Evolutionary conservation across 2,329 filamentous ascomycete species (phyloP).

Genomic region (Metarhizium brunneum): DNA sequence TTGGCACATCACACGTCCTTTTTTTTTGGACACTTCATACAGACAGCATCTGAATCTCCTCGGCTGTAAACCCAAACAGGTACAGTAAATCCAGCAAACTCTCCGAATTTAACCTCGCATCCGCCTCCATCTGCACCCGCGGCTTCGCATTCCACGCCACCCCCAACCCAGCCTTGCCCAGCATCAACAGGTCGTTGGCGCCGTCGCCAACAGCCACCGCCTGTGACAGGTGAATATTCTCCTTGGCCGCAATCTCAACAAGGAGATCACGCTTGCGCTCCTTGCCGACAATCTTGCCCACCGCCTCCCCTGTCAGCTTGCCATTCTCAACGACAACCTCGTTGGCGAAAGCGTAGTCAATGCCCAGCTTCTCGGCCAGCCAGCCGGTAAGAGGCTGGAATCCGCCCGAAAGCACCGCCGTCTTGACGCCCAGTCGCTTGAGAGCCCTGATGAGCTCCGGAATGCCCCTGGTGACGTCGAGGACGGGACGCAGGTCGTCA

Average conservation of each 20-base stretch:
- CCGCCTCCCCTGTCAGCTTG: constrained; percentile 62
- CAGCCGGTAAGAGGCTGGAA: constrained; percentile 85
- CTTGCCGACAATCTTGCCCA: constrained; percentile 64
- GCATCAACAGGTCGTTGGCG: constrained; percentile 76
- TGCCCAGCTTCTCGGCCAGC: constrained; percentile 69
- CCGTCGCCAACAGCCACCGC: constrained; percentile 71
- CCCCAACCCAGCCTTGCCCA: constrained; percentile 64
- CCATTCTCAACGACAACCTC: constrained; percentile 58
- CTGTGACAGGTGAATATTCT: constrained; percentile 56
- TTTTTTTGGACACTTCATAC: not conserved
- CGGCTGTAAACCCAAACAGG: constrained; percentile 60
- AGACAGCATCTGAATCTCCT: constrained; percentile 37
- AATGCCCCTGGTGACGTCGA: constrained; percentile 78
- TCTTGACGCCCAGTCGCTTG: constrained; percentile 72
- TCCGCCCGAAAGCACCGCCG: constrained; percentile 84
- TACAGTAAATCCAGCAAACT: constrained; percentile 65
- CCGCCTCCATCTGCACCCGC: constrained; percentile 68
- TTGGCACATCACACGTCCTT: not conserved
- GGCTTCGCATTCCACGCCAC: constrained; percentile 83
- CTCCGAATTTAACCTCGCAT: constrained; percentile 60
- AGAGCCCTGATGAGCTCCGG: constrained; percentile 64
- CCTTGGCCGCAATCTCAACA: constrained; percentile 58
- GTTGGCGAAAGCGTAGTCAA: constrained; percentile 87
- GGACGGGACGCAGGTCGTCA: constrained; percentile 60
- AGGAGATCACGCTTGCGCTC: constrained; percentile 67